phyloP scores from a whole-genome alignment of 2,329 filamentous ascomycete genomes.

The Venturiaceae sp. region DNA sequence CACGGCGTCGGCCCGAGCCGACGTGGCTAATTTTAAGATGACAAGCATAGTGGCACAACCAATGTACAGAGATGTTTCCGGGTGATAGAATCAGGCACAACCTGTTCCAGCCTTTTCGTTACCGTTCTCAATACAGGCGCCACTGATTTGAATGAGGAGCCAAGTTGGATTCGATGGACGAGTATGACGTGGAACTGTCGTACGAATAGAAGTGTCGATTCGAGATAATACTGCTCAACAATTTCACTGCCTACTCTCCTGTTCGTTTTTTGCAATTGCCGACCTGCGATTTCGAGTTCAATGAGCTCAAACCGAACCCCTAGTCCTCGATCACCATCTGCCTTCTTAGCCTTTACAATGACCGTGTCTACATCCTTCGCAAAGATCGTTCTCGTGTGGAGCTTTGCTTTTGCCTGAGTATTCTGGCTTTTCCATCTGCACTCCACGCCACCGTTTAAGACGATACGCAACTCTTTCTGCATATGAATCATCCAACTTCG shows the following conservation, averaged over 20 bases:
- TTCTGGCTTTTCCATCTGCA: conserved; percentile 14
- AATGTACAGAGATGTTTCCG: too few relatives aligned
- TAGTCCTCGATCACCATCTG: not conserved
- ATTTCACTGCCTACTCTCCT: not conserved
- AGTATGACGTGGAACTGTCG: too few relatives aligned
- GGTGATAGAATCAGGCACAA: too few relatives aligned
- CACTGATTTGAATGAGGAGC: too few relatives aligned
- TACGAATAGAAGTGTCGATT: not conserved
- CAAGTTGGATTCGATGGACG: too few relatives aligned
- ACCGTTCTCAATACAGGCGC: too few relatives aligned
- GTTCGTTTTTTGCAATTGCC: not conserved
- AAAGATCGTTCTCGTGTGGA: conserved; percentile 14
- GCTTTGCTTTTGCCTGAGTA: conserved; percentile 11
- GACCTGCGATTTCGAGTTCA: not conserved
- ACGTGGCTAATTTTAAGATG: too few relatives aligned
- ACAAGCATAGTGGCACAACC: too few relatives aligned
- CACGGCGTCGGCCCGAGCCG: too few relatives aligned
- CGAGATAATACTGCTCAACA: not conserved
- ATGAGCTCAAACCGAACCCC: not conserved
- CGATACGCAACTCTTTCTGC: conserved; percentile 32
- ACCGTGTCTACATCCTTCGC: conserved; percentile 15
- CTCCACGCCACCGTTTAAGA: conserved; percentile 30
- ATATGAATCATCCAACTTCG: conserved; percentile 28
- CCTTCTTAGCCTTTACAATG: conserved; percentile 12
- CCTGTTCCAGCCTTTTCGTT: too few relatives aligned